phyloP scores from a whole-genome alignment of 192 early-diverging fungal genomes.

The Obelidium mucronatum region DNA sequence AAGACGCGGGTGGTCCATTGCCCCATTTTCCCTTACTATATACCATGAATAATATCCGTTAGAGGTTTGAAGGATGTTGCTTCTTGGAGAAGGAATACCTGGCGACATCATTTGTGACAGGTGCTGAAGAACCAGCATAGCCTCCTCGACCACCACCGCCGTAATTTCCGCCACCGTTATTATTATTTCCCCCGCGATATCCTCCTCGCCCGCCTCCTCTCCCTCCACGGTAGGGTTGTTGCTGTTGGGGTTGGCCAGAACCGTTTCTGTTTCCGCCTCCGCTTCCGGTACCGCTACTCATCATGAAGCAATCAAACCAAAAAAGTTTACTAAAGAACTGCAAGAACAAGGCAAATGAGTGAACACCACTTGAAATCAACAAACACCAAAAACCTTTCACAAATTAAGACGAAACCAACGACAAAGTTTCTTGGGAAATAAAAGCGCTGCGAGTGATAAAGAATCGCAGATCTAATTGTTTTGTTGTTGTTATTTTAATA shows the following conservation, averaged over 20 bases:
- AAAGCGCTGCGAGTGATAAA: no score
- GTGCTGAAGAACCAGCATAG: neutral
- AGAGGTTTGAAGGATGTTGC: no score
- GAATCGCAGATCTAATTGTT: no score
- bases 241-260: neutral
- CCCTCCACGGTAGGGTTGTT: neutral
- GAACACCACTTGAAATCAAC: no score
- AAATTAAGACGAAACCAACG: no score
- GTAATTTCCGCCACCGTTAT: neutral
- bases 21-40: slow-evolving; percentile 34
- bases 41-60: no score
- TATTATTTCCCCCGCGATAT: neutral
- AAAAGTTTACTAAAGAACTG: no score
- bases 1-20: slow-evolving; percentile 8
- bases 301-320: neutral
- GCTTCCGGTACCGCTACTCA: neutral
- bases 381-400: no score
- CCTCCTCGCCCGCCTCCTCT: neutral
- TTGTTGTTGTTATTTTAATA: no score
- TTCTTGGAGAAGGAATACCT: no score
- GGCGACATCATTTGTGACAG: neutral
- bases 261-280: neutral
- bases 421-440: no score
- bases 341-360: no score
- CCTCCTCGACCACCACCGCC: neutral